phyloP scores from a whole-genome alignment of 495 filamentous ascomycete genomes.

The Penicillium flavigenum region DNA sequence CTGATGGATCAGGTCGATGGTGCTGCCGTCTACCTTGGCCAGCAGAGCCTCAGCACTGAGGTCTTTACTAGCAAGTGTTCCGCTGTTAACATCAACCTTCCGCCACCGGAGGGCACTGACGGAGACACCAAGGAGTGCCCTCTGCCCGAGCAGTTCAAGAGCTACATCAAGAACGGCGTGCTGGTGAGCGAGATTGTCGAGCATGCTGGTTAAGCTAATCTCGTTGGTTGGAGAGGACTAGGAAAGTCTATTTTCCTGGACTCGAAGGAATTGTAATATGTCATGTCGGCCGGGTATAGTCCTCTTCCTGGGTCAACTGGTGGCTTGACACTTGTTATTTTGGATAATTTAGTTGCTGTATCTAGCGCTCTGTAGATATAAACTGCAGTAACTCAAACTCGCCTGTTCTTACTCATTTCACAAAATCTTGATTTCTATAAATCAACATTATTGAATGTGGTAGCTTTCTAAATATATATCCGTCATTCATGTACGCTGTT shows the following conservation, averaged over 20 bases:
- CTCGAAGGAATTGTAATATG: constrained; percentile 5
- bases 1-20: constrained; percentile 92
- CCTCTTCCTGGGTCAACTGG: not conserved
- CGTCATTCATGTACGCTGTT: not conserved
- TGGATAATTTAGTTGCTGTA: constrained; percentile 20
- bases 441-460: not conserved
- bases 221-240: not conserved
- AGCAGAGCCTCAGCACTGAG: constrained; percentile 72
- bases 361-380: constrained; percentile 30
- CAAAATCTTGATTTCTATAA: not conserved
- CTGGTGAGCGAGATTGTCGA: constrained; percentile 86
- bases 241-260: not conserved
- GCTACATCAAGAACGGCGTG: constrained; percentile 69
- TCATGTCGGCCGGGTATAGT: not conserved
- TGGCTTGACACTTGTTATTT: not conserved
- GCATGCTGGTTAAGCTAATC: constrained; percentile 62
- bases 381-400: constrained; percentile 1
- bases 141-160: constrained; percentile 87
- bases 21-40: constrained; percentile 78
- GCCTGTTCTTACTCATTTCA: not conserved
- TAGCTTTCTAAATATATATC: not conserved
- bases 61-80: constrained; percentile 85
- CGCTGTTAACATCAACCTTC: constrained; percentile 81
- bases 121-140: constrained; percentile 83
- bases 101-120: constrained; percentile 54